Evolutionary conservation across 148 eudicot genomes (phyloP).

Genomic region (Limonium bicolor): DNA sequence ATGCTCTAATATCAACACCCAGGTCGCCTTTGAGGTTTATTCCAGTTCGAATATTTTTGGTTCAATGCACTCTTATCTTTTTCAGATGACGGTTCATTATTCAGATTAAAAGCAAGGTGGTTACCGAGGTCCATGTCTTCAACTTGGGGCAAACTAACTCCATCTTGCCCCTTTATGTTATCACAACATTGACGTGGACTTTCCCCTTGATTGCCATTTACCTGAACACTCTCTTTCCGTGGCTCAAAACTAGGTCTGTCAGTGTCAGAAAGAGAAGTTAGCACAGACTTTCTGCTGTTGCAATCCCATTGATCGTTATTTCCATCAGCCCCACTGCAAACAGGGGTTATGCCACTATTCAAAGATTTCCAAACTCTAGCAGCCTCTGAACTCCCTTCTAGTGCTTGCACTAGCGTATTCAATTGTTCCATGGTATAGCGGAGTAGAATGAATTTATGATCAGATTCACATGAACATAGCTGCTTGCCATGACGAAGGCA

Average conservation of each 20-base stretch:
- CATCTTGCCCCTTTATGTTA: background rate
- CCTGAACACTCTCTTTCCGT: background rate
- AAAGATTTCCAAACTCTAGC: conserved; percentile 23
- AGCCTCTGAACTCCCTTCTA: conserved; percentile 27
- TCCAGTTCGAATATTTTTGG: too few relatives aligned
- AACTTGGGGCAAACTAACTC: background rate
- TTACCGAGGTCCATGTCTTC: background rate
- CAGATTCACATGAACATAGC: conserved; percentile 25
- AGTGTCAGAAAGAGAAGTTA: background rate
- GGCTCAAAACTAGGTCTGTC: conserved; percentile 1
- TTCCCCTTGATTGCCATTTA: conserved; percentile 1
- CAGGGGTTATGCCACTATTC: conserved; percentile 2
- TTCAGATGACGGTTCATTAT: conserved; percentile 1
- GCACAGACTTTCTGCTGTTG: background rate
- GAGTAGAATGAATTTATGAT: conserved; percentile 15
- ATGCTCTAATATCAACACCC: background rate
- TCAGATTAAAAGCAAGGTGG: background rate
- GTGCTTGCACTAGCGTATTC: conserved; percentile 26
- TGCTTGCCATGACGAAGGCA: conserved; percentile 38
- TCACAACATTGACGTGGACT: background rate
- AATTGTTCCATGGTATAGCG: conserved; percentile 35
- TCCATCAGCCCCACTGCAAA: background rate
- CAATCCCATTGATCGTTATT: background rate
- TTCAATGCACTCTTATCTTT: background rate
- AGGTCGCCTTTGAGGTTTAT: background rate